Base-by-base conservation (phyloP, 805 yeast species). In the Pichia insulana region DNA sequence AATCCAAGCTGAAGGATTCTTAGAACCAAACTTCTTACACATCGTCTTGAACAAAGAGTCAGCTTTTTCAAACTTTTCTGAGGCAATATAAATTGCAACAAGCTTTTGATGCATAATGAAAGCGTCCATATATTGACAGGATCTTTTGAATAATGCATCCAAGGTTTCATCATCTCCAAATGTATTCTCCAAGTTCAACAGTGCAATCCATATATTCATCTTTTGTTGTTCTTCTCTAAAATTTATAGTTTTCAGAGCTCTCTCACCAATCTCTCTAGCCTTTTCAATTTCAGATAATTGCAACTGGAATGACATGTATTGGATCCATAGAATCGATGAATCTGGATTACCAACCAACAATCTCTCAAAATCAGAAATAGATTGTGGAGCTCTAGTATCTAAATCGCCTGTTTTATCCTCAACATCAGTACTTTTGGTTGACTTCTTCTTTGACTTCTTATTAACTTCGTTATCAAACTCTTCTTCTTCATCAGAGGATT, bases 281-380 rank as follows among this genome's bases (percentile, higher is more conserved):
- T 85, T 87, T 31, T 90, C 97, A 45, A 88, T 69, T 63, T 92
- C 98, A 68, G 96, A 84, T 49, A 90, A 70, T 63, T 89, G 96
- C 50, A 92, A 71, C 63, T 89, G 96, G 82, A 90, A 92, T 4
- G 97, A 89, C 96, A 92, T 92, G 65, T 84, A 92, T 65, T 89
- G 86, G 85, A 92, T 90, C 98, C 98, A 92, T 44, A 87, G 64
- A 30, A 89, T 75, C 1, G 98, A 90, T 3, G 96, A 86, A 67
- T 86, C 83, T 37, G 98, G 97, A 58, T 83, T 83, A 59, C 97
- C 94, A 46, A 92, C 74, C 42, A 92, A 72, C 50, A 92, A 67
- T 56, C 98, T 78, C 65, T 92, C 99, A 55, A 88, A 92, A 62
- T 92, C 99, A 37, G 79, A 67, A 34, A 78, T 83, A 44, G 97